Evolutionary conservation across 192 early-diverging fungal genomes (phyloP).

Genomic region (Diversispora epigaea): DNA sequence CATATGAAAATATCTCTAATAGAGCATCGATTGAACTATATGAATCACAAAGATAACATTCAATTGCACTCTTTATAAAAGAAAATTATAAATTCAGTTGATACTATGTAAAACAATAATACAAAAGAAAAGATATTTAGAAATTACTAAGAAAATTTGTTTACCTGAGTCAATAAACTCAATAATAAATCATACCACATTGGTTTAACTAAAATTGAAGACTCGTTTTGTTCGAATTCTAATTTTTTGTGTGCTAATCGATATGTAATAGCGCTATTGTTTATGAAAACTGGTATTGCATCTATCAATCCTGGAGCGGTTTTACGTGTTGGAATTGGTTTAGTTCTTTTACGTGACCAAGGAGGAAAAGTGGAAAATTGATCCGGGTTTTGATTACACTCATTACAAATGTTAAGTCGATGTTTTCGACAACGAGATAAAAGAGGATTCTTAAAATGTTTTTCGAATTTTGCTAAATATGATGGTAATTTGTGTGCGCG

Average conservation of each 20-base stretch:
- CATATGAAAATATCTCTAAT: slow-evolving; percentile 18
- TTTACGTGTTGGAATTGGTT: slow-evolving; percentile 3
- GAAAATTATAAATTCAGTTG: not conserved
- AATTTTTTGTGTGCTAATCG: not conserved
- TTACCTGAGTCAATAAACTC: not conserved
- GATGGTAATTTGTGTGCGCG: not conserved
- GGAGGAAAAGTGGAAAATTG: not conserved
- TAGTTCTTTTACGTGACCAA: not conserved
- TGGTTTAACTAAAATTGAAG: not conserved
- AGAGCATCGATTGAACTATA: slow-evolving; percentile 13
- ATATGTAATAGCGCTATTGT: not conserved
- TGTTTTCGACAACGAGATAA: slow-evolving; percentile 11
- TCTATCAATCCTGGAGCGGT: slow-evolving; percentile 10
- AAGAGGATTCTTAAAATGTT: slow-evolving; percentile 10
- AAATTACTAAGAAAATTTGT: no score
- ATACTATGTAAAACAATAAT: not conserved
- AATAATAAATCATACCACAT: slow-evolving; percentile 11
- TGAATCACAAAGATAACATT: slow-evolving; percentile 19
- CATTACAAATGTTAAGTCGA: not conserved
- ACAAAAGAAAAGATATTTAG: not conserved
- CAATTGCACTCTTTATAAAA: not conserved
- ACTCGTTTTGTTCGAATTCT: not conserved
- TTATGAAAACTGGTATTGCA: slow-evolving; percentile 8
- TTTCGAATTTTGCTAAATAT: not conserved
- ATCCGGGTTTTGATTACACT: not conserved